Conservation (phyloP, 1,284 basidiomycete species). For the Microbotryum scabiosae region DNA sequence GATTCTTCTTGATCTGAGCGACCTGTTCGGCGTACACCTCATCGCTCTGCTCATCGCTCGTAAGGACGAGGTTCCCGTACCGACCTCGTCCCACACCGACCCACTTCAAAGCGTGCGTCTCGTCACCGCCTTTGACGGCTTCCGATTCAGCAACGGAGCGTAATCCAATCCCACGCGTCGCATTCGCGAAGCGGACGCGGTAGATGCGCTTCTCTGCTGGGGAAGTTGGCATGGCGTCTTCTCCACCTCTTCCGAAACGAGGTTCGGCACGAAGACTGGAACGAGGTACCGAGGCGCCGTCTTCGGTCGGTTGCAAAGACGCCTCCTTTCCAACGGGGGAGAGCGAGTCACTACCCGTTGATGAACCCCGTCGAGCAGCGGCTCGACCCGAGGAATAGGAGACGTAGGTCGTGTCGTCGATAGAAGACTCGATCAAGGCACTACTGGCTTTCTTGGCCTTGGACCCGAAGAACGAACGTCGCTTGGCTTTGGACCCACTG, state of each 20-base stretch:
- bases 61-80: slow-evolving; percentile 5
- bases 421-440: slow-evolving; percentile 9
- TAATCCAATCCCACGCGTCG: slow-evolving; percentile 17
- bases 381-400: neutral
- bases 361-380: neutral
- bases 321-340: too few species aligned
- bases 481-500: neutral
- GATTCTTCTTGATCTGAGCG: slow-evolving; percentile 16
- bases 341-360: too few species aligned
- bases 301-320: too few species aligned
- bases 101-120: slow-evolving; percentile 10
- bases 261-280: neutral
- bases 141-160: slow-evolving; percentile 16
- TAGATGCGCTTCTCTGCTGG: slow-evolving; percentile 4
- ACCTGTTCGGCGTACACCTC: slow-evolving; percentile 12
- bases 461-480: slow-evolving; percentile 1
- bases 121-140: slow-evolving; percentile 10
- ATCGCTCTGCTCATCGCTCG: slow-evolving; percentile 12
- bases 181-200: slow-evolving; percentile 21
- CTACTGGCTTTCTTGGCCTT: neutral
- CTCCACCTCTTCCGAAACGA: neutral
- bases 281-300: neutral
- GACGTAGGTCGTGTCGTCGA: slow-evolving; percentile 15
- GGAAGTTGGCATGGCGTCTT: neutral
- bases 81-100: slow-evolving; percentile 14